Base-by-base conservation (phyloP, 768 basidiomycete genomes). In the Boletus barrowsii region DNA sequence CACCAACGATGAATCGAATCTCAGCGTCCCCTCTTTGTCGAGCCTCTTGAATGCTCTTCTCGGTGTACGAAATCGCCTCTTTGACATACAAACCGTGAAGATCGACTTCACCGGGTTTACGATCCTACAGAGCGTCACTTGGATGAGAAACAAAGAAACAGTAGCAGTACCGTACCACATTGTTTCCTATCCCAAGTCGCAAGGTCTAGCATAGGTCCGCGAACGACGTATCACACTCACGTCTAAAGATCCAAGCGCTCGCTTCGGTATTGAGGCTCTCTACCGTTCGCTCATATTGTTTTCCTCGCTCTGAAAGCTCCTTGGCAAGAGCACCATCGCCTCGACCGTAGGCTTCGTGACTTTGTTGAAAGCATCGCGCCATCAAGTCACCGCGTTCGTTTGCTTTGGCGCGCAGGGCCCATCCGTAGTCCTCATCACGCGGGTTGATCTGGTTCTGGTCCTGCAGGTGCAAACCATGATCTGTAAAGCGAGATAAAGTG, bases 81-180 rank as follows among this genome's bases (percentile, higher is more conserved):
- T 92, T 93, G 56, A 96, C 94, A 69, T 91, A 96, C 4, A 98
- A 74, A 2, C 93, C 95, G 65, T 98, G 95, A 22, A 98, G 73
- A 70, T 98, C 91, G 42, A 97, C 74, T 68, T 93, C 89, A 2
- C 87, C 89, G 0, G 79, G 79, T 54, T 80, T 70, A 48, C 86
- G 84, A 56, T 88, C 83, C 82, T 86, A 63, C 58, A 2, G n/a
- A 15, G 8, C 20, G 17, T 26, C 26, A 18, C 20, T 39, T 47
- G 11, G n/a, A n/a, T 47, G 39, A 40, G 11, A 2, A 37, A 24
- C 9, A 42, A 13, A 24, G 9, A 47, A 43, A 18, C 0, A 18
- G 4, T 5, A 8, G 5, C 9, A 32, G 40, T 44, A 22, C 37
- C 63, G 22, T 51, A 86, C 87, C 73, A 79, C 78, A 74, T 95